These are phyloP conservation scores for Neofusicoccum parvum DNA, from an alignment of 2,329 filamentous ascomycete genomes.

Conservation along the genomic window DNA sequence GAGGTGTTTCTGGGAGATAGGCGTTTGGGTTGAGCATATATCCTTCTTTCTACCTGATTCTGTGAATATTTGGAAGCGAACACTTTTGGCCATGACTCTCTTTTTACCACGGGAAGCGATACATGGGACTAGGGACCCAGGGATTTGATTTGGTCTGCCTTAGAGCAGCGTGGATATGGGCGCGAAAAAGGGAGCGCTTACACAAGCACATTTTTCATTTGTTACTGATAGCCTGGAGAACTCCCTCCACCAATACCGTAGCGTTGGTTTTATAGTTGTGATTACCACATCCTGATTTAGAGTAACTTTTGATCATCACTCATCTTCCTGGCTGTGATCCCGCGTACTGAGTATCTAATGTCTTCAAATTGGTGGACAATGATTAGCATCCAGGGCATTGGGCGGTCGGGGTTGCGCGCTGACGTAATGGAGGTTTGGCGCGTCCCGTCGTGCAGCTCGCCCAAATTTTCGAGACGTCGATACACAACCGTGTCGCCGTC, in stretches of 20 bases:
- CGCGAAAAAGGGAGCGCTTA: constrained; percentile 12
- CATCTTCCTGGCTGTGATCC: too few relatives aligned
- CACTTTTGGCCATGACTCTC: constrained; percentile 18
- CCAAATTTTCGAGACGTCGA: constrained; percentile 6
- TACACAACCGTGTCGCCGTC: not conserved
- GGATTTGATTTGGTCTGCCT: constrained; percentile 1
- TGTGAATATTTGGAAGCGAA: constrained; percentile 20
- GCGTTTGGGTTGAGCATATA: not conserved
- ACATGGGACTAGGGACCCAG: not conserved
- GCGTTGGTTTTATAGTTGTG: not conserved
- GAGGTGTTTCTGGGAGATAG: not conserved
- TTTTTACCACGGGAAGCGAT: constrained; percentile 19
- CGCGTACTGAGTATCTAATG: too few relatives aligned
- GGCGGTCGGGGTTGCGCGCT: not conserved
- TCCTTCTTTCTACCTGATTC: constrained; percentile 10
- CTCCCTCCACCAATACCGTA: not conserved
- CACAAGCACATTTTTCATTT: constrained; percentile 18
- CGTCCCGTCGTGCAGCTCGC: not conserved
- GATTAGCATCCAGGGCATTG: too few relatives aligned
- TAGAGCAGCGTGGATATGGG: constrained; percentile 9
- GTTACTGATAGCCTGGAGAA: not conserved
- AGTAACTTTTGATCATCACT: not conserved
- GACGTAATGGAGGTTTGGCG: constrained; percentile 11
- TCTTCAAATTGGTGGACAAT: too few relatives aligned
- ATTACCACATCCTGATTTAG: constrained; percentile 6